Conservation (phyloP, 305 asterid genomes). For the Salvia sclarea region DNA sequence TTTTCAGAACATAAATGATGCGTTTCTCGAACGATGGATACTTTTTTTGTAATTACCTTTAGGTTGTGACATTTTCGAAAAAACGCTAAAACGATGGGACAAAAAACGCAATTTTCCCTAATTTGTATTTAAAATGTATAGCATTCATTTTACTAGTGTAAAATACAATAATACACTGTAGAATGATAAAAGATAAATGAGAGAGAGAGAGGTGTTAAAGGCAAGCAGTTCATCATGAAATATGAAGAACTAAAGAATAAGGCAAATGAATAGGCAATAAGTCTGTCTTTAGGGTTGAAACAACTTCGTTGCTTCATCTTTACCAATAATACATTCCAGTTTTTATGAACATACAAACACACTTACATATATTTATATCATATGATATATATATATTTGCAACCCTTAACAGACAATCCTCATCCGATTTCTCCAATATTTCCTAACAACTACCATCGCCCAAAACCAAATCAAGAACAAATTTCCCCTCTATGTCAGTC, state of each 20-base stretch:
- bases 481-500: slow-evolving; percentile 18
- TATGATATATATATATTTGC: neutral
- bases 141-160: no score
- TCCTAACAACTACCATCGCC: slow-evolving; percentile 20
- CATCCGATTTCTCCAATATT: slow-evolving; percentile 24
- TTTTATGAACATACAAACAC: neutral
- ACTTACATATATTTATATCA: neutral
- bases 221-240: neutral
- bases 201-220: neutral
- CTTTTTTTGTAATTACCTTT: no score
- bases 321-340: slow-evolving; percentile 19
- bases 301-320: slow-evolving; percentile 35
- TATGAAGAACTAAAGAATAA: neutral
- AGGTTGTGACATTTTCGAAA: no score
- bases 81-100: no score
- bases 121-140: no score
- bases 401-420: slow-evolving; percentile 21
- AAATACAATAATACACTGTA: no score
- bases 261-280: neutral
- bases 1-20: no score
- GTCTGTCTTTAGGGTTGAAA: slow-evolving; percentile 15
- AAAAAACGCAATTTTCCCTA: no score
- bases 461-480: neutral
- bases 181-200: no score
- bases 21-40: no score